Conservation (phyloP, 23 red algal genomes). For the Cyanidiococcus yangmingshanensis region DNA sequence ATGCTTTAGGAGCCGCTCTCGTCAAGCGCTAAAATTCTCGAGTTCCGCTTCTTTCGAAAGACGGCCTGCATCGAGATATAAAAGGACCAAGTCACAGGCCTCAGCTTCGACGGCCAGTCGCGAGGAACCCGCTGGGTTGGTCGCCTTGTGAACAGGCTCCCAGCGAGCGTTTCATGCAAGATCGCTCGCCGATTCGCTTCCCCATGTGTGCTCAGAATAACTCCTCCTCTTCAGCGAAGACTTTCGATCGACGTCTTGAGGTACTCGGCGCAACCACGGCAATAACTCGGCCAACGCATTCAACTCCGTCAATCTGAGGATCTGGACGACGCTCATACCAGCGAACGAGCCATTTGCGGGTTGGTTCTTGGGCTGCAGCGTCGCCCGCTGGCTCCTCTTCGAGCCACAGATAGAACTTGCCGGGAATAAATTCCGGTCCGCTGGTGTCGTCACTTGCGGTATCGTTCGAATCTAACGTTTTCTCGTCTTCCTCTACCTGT, state of each 20-base stretch:
- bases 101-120: too few relatives aligned
- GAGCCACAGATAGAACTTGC: conserved; percentile 7
- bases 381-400: background rate
- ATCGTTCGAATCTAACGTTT: background rate
- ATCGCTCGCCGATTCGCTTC: too few relatives aligned
- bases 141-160: too few relatives aligned
- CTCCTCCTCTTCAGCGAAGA: conserved; percentile 7
- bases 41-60: too few relatives aligned
- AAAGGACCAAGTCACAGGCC: too few relatives aligned
- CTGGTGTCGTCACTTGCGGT: background rate
- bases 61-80: too few relatives aligned
- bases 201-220: background rate
- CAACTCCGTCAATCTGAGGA: background rate
- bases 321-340: conserved; percentile 7
- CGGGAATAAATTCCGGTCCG: background rate
- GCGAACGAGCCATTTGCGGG: background rate
- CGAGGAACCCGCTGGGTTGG: too few relatives aligned
- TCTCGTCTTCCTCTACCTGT: background rate
- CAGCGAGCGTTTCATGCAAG: too few relatives aligned
- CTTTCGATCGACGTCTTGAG: background rate
- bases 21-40: too few relatives aligned
- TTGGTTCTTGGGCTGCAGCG: background rate
- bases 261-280: conserved; percentile 1
- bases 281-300: conserved; percentile 1
- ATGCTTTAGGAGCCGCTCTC: too few relatives aligned